A percentile compares a stretch with the other conserved stretches of the same genome.
Conservation (phyloP, 1,139 yeast genomes). For the Blastobotrys aristatus region DNA sequence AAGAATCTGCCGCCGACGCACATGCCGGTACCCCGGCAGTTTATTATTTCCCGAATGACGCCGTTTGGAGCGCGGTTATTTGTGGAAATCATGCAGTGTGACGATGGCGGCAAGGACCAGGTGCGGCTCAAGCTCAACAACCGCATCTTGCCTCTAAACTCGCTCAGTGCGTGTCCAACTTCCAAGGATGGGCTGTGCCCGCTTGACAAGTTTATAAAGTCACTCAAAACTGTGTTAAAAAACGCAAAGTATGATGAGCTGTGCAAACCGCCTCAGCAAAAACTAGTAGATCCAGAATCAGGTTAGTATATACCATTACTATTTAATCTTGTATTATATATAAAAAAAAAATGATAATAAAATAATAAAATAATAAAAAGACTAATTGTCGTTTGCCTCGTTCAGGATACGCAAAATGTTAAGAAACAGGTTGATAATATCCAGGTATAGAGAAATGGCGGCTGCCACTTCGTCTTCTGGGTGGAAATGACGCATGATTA, state of each 20-base stretch:
- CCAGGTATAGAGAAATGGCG: slow-evolving; percentile 71
- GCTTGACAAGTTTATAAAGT: slow-evolving; percentile 32
- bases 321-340: background rate
- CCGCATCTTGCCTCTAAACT: slow-evolving; percentile 38
- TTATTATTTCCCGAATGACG: slow-evolving; percentile 38
- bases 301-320: background rate
- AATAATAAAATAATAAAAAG: background rate
- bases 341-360: too few species aligned
- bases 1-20: slow-evolving; percentile 34
- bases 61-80: slow-evolving; percentile 42
- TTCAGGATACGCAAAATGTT: slow-evolving; percentile 67
- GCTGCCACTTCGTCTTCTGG: slow-evolving; percentile 86
- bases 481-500: slow-evolving; percentile 70
- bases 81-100: slow-evolving; percentile 39
- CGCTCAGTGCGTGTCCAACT: slow-evolving; percentile 36
- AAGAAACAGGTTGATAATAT: slow-evolving; percentile 73
- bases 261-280: slow-evolving; percentile 27
- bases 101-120: slow-evolving; percentile 23
- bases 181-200: slow-evolving; percentile 37
- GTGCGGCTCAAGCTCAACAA: slow-evolving; percentile 39
- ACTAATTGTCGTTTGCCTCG: slow-evolving; percentile 39
- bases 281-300: background rate
- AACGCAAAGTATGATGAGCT: slow-evolving; percentile 33
- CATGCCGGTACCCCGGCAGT: slow-evolving; percentile 39
- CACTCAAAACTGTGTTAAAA: slow-evolving; percentile 32